Evolutionary conservation across 225 moss, liverwort and hornwort species (phyloP).

Genomic region (Takakia lepidozioides): DNA sequence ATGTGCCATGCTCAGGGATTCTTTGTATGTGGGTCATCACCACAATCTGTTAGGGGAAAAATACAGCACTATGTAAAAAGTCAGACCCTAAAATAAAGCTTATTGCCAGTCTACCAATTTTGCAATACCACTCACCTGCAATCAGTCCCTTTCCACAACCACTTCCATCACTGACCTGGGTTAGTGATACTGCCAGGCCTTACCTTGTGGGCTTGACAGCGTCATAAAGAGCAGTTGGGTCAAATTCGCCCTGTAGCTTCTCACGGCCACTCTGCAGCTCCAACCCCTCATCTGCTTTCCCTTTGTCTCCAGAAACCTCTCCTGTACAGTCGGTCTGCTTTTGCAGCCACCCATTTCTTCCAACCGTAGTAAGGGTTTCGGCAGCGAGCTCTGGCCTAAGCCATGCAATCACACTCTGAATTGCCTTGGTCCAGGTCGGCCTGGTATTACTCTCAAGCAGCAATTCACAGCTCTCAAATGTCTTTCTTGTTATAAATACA

Average conservation of each 20-base stretch:
- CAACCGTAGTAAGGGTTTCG: constrained; percentile 31
- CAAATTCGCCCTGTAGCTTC: constrained; percentile 41
- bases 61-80: not conserved
- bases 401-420: constrained; percentile 72
- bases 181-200: too few relatives aligned
- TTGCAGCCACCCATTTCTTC: constrained; percentile 18
- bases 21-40: not conserved
- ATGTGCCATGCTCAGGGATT: too few relatives aligned
- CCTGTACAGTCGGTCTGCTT: constrained; percentile 21
- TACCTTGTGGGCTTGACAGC: constrained; percentile 49
- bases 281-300: constrained; percentile 13
- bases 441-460: constrained; percentile 23
- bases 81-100: too few relatives aligned
- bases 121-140: too few relatives aligned
- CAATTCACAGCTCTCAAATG: constrained; percentile 42
- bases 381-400: constrained; percentile 80
- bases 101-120: too few relatives aligned
- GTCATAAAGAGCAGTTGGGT: constrained; percentile 75
- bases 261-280: constrained; percentile 13
- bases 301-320: constrained; percentile 19
- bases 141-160: too few relatives aligned
- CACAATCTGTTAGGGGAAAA: not conserved
- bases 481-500: constrained; percentile 38
- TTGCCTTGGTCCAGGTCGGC: constrained; percentile 38
- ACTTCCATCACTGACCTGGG: too few relatives aligned